A percentile compares a stretch with the other conserved stretches of the same genome.
Conservation (phyloP, 192 early-diverging fungal species). For the Entophlyctis luteolus region DNA sequence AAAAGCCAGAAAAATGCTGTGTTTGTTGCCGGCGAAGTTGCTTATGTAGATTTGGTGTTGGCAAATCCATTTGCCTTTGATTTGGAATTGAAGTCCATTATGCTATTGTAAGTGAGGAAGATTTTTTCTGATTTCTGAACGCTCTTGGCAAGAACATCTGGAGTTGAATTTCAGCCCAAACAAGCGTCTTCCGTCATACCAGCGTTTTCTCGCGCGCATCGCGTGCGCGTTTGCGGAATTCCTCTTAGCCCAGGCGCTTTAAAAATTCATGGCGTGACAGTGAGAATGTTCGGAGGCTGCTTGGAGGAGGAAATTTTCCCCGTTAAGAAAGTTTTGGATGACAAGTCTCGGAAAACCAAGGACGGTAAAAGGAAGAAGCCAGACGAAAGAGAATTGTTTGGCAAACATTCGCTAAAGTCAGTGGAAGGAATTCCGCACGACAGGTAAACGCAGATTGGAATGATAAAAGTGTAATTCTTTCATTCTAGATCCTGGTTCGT, state of each 20-base stretch:
- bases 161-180: constrained; percentile 56
- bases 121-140: neutral
- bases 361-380: constrained; percentile 37
- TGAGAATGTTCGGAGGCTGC: constrained; percentile 63
- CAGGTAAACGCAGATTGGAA: too few species aligned
- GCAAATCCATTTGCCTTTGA: constrained; percentile 79
- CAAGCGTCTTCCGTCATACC: constrained; percentile 62
- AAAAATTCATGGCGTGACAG: constrained; percentile 59
- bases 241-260: constrained; percentile 60
- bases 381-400: constrained; percentile 44
- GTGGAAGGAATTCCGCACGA: too few species aligned
- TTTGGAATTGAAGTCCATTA: constrained; percentile 66
- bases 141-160: constrained; percentile 48
- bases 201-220: constrained; percentile 53
- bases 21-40: constrained; percentile 62
- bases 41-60: constrained; percentile 66
- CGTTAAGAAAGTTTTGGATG: constrained; percentile 51
- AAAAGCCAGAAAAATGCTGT: constrained; percentile 53
- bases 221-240: constrained; percentile 61
- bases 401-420: constrained; percentile 19
- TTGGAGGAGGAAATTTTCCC: constrained; percentile 59
- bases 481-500: constrained; percentile 36
- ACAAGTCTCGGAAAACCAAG: constrained; percentile 54
- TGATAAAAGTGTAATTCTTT: neutral
- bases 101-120: neutral